Base-by-base conservation (phyloP, 176 grass and related monocot species). In the Lolium multiflorum region DNA sequence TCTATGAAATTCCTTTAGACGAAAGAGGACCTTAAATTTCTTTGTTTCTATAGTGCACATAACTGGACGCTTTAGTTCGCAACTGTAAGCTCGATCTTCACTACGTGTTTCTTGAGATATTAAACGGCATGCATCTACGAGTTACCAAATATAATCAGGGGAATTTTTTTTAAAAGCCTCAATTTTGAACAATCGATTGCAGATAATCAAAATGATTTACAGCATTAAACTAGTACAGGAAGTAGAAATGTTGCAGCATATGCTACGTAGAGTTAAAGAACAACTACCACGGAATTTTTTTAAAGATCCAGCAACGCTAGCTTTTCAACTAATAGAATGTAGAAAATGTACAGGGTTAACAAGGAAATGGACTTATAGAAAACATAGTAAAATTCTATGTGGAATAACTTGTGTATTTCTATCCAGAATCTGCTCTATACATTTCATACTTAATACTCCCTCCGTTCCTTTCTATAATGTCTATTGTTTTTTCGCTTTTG, bases 361-460 rank as follows among this genome's bases (percentile, higher is more conserved):
- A 14, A 74, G 44, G n/a, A 47, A 50, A 74, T 24, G 3, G 44
- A 50, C 44, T 6, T 26, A 74, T 26, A 25, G 44, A 74, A 73
- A 48, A 25, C 6, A 74, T 11, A 43, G 12, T 59, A 22, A 56
- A 43, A 59, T 78, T 41, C 12, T 16, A 58, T 12, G 22, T 14
- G 12, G 31, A 59, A 60, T 43, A 78, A 44, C 55, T 43, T 24
- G 12, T 41, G n/a, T 59, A 15, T 44, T 61, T 61, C n/a, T 62
- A 22, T 15, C n/a, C 21, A 77, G 66, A 44, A 7, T 25, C 12
- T 56, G 20, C 82, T 56, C 80, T 82, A 69, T 77, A 77, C 17
- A 21, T 44, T 21, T 22, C 18, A 67, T 31, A 22, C 9, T 4
- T 12, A 17, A 74, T 15, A n/a, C n/a, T n/a, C n/a, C n/a, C n/a